Percentiles rank a stretch among this genome's conserved stretches.
These are phyloP conservation scores for Plasmodium vinckei DNA, from an alignment of 169 alveolate genomes.

Conservation along the genomic window DNA sequence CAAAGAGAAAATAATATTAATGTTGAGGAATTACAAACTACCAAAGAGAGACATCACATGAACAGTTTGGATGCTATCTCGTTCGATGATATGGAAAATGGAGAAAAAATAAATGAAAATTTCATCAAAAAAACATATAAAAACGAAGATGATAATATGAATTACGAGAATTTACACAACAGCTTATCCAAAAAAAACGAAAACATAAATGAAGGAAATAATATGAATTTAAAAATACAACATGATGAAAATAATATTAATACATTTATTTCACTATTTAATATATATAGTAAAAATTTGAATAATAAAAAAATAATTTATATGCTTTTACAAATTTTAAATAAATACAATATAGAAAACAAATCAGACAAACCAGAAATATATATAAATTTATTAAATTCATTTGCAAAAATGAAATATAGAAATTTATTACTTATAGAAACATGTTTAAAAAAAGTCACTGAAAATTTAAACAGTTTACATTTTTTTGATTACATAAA, in stretches of 20 bases:
- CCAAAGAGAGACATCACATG: neutral
- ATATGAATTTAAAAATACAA: neutral
- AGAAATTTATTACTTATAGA: constrained; percentile 37
- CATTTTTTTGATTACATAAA: constrained; percentile 51
- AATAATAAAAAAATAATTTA: constrained; percentile 26
- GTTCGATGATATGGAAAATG: neutral
- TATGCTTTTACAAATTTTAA: constrained; percentile 35
- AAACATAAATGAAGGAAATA: neutral
- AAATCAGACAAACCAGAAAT: constrained; percentile 2
- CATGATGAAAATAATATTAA: constrained; percentile 5
- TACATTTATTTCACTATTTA: constrained; percentile 16
- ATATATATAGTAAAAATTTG: constrained; percentile 55
- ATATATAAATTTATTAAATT: constrained; percentile 49
- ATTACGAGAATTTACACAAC: neutral
- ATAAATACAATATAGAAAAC: constrained; percentile 9
- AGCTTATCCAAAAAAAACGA: neutral
- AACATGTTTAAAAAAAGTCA: constrained; percentile 26
- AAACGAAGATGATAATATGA: neutral
- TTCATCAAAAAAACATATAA: neutral
- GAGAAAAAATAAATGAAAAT: neutral
- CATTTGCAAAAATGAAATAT: constrained; percentile 66
- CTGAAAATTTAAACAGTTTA: constrained; percentile 19
- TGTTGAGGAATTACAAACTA: neutral
- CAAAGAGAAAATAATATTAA: neutral
- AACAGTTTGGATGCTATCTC: neutral